phyloP scores from a whole-genome alignment of 352 stramenopile species.

The Phytophthora fragariaefolia region DNA sequence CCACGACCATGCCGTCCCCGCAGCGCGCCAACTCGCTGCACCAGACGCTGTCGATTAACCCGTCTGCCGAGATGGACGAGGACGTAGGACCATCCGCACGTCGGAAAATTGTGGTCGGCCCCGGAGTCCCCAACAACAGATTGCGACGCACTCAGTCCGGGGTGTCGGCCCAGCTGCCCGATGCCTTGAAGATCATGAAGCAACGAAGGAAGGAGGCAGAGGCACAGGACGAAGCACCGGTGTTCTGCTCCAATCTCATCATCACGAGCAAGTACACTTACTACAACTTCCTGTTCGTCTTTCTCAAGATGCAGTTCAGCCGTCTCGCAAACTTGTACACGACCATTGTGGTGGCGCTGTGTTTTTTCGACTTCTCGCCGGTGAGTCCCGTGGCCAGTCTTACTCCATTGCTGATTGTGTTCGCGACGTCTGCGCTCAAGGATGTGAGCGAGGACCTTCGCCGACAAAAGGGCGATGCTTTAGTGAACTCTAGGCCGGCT shows the following conservation, averaged over 20 bases:
- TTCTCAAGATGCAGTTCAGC: conserved; percentile 92
- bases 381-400: conserved; percentile 86
- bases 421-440: conserved; percentile 89
- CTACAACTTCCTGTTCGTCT: conserved; percentile 92
- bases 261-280: conserved; percentile 91
- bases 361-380: conserved; percentile 89
- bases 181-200: conserved; percentile 38
- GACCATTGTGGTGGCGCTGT: conserved; percentile 89
- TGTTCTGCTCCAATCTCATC: conserved; percentile 83
- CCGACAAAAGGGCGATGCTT: conserved; percentile 75
- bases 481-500: conserved; percentile 80
- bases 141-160: conserved; percentile 32
- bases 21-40: conserved; percentile 50
- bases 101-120: conserved; percentile 56
- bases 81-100: conserved; percentile 43
- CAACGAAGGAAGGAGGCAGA: conserved; percentile 37
- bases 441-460: conserved; percentile 86
- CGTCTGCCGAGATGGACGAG: conserved; percentile 50
- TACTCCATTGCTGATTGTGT: conserved; percentile 87
- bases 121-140: conserved; percentile 27
- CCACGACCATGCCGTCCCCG: conserved; percentile 78
- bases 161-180: conserved; percentile 24
- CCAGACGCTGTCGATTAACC: conserved; percentile 69
- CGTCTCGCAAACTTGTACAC: conserved; percentile 90
- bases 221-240: conserved; percentile 28